These are phyloP conservation scores for Chalara sp. DNA, from an alignment of 2,329 filamentous ascomycete genomes.

Conservation along the genomic window DNA sequence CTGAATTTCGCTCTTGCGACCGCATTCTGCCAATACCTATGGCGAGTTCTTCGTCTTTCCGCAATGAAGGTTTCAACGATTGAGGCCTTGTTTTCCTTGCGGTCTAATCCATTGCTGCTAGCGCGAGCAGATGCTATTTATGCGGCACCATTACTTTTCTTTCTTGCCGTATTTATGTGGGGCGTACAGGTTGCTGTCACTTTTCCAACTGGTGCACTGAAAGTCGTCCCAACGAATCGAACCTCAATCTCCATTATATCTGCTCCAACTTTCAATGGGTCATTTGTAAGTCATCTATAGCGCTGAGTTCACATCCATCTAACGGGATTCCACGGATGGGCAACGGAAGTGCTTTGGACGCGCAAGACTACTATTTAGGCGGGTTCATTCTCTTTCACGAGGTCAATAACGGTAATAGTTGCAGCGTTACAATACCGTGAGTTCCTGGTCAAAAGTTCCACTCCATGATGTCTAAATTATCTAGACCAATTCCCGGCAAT, in stretches of 20 bases:
- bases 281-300: slow-evolving; percentile 12
- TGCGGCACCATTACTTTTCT: slow-evolving; percentile 12
- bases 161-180: slow-evolving; percentile 12
- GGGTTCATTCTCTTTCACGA: background rate
- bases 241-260: background rate
- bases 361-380: slow-evolving; percentile 10
- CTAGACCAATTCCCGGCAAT: too few species aligned
- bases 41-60: slow-evolving; percentile 13
- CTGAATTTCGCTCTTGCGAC: slow-evolving; percentile 7
- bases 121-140: slow-evolving; percentile 6
- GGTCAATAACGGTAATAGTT: too few species aligned
- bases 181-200: slow-evolving; percentile 9
- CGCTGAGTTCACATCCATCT: background rate
- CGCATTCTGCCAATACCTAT: slow-evolving; percentile 18
- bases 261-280: slow-evolving; percentile 16
- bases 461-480: too few species aligned
- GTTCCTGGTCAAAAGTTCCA: too few species aligned
- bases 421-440: too few species aligned
- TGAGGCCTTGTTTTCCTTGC: slow-evolving; percentile 14
- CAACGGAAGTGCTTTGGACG: slow-evolving; percentile 12
- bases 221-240: slow-evolving; percentile 5
- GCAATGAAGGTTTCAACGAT: slow-evolving; percentile 21
- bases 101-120: slow-evolving; percentile 13
- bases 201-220: slow-evolving; percentile 20
- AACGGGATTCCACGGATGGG: slow-evolving; percentile 21